These are phyloP conservation scores for Melaleuca quinquenervia DNA, from an alignment of 345 rosid species.

Conservation along the genomic window DNA sequence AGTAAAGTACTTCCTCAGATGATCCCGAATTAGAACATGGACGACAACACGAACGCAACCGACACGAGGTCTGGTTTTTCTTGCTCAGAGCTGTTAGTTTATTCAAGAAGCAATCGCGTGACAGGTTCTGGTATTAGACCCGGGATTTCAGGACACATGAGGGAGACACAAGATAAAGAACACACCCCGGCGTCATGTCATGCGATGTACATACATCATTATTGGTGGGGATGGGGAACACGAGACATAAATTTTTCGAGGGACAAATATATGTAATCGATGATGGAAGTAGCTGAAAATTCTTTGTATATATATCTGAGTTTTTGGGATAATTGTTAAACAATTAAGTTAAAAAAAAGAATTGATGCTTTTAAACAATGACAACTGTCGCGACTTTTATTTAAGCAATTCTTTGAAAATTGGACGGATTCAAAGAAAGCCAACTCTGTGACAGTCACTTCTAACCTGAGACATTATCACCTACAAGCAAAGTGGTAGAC, in stretches of 20 bases:
- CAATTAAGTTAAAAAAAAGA: neutral
- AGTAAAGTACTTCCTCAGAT: neutral
- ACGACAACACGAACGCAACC: neutral
- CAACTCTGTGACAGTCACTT: neutral
- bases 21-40: neutral
- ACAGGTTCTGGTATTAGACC: neutral
- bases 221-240: neutral
- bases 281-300: neutral
- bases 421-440: neutral
- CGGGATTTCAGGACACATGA: neutral
- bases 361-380: neutral
- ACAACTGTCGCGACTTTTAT: neutral
- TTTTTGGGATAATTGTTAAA: neutral
- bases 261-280: neutral
- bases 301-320: neutral
- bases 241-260: neutral
- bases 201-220: neutral
- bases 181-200: neutral
- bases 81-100: neutral
- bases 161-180: neutral
- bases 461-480: neutral
- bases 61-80: neutral
- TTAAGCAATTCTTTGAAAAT: neutral
- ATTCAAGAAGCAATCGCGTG: neutral
- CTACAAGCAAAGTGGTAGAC: neutral